These are phyloP conservation scores for Harrya chromipes DNA, from an alignment of 768 basidiomycete species.

Conservation along the genomic window DNA sequence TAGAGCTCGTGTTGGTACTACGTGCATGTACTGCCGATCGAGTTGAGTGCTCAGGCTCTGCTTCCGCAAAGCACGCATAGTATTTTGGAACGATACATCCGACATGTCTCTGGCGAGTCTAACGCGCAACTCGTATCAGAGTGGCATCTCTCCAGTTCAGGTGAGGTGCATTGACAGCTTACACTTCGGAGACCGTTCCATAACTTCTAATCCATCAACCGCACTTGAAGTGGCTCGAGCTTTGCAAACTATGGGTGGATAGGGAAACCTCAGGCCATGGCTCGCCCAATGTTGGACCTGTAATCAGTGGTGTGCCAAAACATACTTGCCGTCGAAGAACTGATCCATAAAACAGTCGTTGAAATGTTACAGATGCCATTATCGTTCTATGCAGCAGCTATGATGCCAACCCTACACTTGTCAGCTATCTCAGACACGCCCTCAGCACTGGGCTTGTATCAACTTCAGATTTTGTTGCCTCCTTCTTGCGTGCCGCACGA, in stretches of 20 bases:
- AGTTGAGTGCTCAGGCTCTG: too few relatives aligned
- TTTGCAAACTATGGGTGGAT: slow-evolving; percentile 60
- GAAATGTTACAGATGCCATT: slow-evolving; percentile 54
- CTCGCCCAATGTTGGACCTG: slow-evolving; percentile 43
- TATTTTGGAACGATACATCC: background rate
- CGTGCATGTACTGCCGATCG: too few relatives aligned
- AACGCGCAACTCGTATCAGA: slow-evolving; percentile 72
- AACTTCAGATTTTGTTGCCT: slow-evolving; percentile 56
- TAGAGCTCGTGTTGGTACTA: too few relatives aligned
- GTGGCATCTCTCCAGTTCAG: slow-evolving; percentile 61
- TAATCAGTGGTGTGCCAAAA: slow-evolving; percentile 53
- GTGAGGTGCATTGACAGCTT: slow-evolving; percentile 35
- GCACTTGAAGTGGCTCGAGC: slow-evolving; percentile 56
- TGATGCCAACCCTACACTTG: slow-evolving; percentile 67
- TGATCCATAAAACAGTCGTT: background rate
- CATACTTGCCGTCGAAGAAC: background rate
- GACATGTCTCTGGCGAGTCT: slow-evolving; percentile 66
- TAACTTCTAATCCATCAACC: slow-evolving; percentile 2
- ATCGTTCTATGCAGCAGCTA: slow-evolving; percentile 64
- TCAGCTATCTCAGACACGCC: slow-evolving; percentile 60
- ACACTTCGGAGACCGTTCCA: background rate
- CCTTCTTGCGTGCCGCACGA: slow-evolving; percentile 63
- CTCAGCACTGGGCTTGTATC: slow-evolving; percentile 56
- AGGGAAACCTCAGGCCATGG: slow-evolving; percentile 42
- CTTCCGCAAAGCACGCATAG: background rate